Evolutionary conservation across 257 asterid species (phyloP).

Genomic region (Solanum lycopersicoides): DNA sequence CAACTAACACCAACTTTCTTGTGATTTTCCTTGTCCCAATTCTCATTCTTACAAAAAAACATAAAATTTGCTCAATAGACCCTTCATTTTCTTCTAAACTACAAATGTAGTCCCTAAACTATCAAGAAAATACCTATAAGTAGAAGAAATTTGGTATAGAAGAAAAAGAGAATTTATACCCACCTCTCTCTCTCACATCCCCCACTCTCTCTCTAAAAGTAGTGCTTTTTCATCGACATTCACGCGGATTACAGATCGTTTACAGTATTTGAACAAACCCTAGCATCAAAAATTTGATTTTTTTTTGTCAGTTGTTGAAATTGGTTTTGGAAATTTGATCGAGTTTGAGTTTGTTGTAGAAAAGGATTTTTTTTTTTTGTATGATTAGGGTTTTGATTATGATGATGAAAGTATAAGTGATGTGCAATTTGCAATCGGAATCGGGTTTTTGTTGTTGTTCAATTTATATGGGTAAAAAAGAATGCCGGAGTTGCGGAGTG

Average conservation of each 20-base stretch:
- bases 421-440: background rate
- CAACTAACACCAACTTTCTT: background rate
- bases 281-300: background rate
- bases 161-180: background rate
- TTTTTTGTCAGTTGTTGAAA: background rate
- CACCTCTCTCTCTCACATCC: background rate
- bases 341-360: background rate
- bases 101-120: background rate
- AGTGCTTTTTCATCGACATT: background rate
- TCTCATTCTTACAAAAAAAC: background rate
- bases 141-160: background rate
- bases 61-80: background rate
- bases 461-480: slow-evolving; percentile 5
- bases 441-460: background rate
- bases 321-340: background rate
- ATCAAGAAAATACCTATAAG: background rate
- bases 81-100: background rate
- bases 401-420: background rate
- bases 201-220: background rate
- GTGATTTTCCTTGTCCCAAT: background rate
- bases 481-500: slow-evolving; percentile 19
- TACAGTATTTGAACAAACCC: slow-evolving; percentile 1
- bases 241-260: background rate
- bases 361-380: background rate
- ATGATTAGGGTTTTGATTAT: background rate